A percentile compares a stretch with the other conserved stretches of the same genome.
Evolutionary conservation across 2,329 filamentous ascomycete species (phyloP).

Genomic region (Sarocladiaceae sp.): DNA sequence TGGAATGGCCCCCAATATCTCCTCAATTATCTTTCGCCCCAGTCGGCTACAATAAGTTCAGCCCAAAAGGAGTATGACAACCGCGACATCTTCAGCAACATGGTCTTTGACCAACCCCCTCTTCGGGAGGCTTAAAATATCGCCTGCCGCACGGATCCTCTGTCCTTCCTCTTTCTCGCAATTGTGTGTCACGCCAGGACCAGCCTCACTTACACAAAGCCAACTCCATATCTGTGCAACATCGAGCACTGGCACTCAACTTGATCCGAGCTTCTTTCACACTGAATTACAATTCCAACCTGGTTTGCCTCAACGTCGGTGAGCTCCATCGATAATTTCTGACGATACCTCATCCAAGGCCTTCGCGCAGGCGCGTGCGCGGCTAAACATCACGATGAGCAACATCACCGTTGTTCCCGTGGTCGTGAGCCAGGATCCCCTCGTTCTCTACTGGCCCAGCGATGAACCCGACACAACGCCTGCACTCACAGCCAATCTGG

Average conservation of each 20-base stretch:
- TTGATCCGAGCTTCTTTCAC: neutral
- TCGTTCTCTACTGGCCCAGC: slow-evolving; percentile 18
- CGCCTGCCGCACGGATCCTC: slow-evolving; percentile 1
- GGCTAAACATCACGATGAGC: neutral
- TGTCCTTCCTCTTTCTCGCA: neutral
- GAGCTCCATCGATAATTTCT: neutral
- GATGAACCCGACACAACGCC: slow-evolving; percentile 22
- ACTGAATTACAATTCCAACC: neutral
- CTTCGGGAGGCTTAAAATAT: slow-evolving; percentile 6
- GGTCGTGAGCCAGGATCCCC: slow-evolving; percentile 17
- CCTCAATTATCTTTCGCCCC: neutral
- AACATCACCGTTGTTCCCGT: slow-evolving; percentile 6
- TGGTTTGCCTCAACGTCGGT: neutral
- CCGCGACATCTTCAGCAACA: neutral
- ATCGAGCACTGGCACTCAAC: neutral
- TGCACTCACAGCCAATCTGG: slow-evolving; percentile 38
- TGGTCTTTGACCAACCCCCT: neutral
- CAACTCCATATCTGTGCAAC: neutral
- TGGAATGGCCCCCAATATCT: neutral
- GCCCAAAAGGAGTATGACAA: neutral
- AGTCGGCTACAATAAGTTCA: neutral
- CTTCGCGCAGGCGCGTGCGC: neutral
- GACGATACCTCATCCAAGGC: neutral
- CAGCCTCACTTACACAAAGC: slow-evolving; percentile 1
- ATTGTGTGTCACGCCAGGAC: neutral